These are phyloP conservation scores for Pyrus bretschneideri DNA, from an alignment of 306 rosid genomes.

Conservation along the genomic window DNA sequence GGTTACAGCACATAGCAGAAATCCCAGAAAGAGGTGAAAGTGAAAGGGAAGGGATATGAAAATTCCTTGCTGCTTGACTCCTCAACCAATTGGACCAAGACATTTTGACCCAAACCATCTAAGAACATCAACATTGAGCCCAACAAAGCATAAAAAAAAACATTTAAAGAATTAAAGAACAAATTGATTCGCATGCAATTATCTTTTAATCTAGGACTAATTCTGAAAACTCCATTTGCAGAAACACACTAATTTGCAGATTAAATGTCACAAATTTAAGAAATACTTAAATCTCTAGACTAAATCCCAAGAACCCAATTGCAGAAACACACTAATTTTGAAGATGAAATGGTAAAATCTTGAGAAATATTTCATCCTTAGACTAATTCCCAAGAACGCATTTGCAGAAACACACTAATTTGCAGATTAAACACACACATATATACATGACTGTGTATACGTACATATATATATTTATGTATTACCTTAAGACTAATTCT, in stretches of 20 bases:
- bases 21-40: neutral
- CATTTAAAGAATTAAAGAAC: neutral
- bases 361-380: neutral
- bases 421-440: neutral
- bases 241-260: conserved; percentile 1
- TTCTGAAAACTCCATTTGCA: neutral
- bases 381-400: neutral
- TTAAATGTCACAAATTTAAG: neutral
- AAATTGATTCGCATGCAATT: neutral
- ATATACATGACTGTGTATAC: too few relatives aligned
- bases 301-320: neutral
- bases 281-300: neutral
- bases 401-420: conserved; percentile 4
- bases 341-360: neutral
- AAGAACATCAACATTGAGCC: neutral
- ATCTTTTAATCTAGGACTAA: neutral
- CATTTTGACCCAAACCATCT: neutral
- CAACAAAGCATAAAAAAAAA: neutral
- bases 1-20: neutral
- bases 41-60: neutral
- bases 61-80: conserved; percentile 7
- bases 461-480: neutral
- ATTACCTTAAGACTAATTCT: neutral
- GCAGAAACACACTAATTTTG: conserved; percentile 1
- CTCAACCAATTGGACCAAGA: neutral